Base-by-base conservation (phyloP, 345 rosid genomes). In the Microthlaspi erraticum region DNA sequence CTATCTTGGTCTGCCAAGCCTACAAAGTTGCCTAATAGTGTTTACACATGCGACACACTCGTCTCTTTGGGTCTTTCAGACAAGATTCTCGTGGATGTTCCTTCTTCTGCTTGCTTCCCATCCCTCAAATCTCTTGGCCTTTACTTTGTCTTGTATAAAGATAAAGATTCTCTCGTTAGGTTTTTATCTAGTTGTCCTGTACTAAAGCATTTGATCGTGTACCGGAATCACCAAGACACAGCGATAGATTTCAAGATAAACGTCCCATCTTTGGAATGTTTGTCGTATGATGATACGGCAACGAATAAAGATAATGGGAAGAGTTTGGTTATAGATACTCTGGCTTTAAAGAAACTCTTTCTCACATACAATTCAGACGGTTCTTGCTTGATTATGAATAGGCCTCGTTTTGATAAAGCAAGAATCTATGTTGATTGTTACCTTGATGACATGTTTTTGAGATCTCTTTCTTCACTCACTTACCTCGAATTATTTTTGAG, bases 131-230 rank as follows among this genome's bases (percentile, higher is more conserved):
- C 5, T 17, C 29, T 48, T 9, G 10, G 12, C 2, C 52, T 48
- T 8, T 3, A 17, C 12, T 2, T 0, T 48, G 29, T 48, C 11
- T 2, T 48, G 23, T 48, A 48, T 10, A 48, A 48, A 48, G 52
- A 48, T 48, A 29, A 48, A 7, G 52, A 48, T 48, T 48, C n/a
- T 48, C 8, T 48, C 53, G 26, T 36, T 36, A 36, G 38, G 38
- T 36, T 36, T 48, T 18, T 48, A 18, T 48, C 53, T 12, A 19
- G 53, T 8, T 48, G 53, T 48, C 53, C 12, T 48, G 19, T 17
- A 18, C 53, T 48, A 12, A 48, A 48, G 9, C 6, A 10, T 48
- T 17, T 48, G 29, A 1, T 8, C 26, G 31, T 48, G 12, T 1
- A 7, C 3, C 53, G 31, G 19, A 13, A 48, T 7, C 11, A 19